Conservation (phyloP, 2,329 filamentous ascomycete species). For the Phaeosphaeriaceae sp. region DNA sequence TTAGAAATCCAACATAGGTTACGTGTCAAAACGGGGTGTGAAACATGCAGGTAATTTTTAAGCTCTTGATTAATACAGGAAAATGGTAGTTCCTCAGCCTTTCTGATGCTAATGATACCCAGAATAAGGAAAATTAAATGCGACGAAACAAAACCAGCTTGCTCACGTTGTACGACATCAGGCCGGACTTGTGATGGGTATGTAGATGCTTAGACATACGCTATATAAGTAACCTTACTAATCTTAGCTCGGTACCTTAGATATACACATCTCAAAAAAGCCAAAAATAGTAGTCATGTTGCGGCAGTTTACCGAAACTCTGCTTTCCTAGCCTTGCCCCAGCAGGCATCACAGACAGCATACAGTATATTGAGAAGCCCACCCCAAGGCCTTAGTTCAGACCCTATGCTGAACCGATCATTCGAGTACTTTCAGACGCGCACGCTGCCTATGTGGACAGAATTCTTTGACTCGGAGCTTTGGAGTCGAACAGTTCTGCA, state of each 20-base stretch:
- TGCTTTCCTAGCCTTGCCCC: constrained; percentile 35
- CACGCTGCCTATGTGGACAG: constrained; percentile 39
- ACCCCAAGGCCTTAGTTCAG: constrained; percentile 25
- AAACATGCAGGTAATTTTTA: constrained; percentile 36
- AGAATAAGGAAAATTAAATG: constrained; percentile 46
- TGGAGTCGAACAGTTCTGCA: constrained; percentile 38
- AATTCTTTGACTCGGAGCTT: constrained; percentile 42
- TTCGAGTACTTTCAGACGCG: constrained; percentile 35
- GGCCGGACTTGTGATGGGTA: constrained; percentile 44
- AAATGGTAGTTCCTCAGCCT: no score
- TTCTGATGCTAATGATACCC: no score
- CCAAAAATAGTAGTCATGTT: constrained; percentile 15
- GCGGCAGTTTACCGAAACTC: constrained; percentile 34
- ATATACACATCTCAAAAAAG: constrained; percentile 32
- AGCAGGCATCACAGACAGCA: constrained; percentile 12
- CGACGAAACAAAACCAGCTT: constrained; percentile 43
- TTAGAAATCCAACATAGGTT: constrained; percentile 37
- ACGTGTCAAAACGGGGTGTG: constrained; percentile 39
- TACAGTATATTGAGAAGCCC: constrained; percentile 23
- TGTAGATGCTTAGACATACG: constrained; percentile 34
- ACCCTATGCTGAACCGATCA: constrained; percentile 33
- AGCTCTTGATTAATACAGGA: no score
- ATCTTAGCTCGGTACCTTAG: constrained; percentile 13
- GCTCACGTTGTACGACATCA: constrained; percentile 43
- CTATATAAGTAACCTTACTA: no score